These are phyloP conservation scores for Sporodiniella umbellata DNA, from an alignment of 371 early-diverging fungal genomes.

Conservation along the genomic window DNA sequence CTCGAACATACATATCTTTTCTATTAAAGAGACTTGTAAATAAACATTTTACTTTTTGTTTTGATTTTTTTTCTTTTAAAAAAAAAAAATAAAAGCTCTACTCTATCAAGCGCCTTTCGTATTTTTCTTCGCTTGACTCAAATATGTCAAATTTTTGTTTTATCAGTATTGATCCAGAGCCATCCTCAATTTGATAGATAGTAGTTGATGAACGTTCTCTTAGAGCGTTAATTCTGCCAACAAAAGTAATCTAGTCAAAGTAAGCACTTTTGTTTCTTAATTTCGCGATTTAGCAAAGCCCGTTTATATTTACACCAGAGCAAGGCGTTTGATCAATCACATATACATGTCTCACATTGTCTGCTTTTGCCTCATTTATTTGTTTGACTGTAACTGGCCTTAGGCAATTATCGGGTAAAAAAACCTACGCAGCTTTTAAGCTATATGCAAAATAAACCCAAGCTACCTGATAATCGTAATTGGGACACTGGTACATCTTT, in stretches of 20 bases:
- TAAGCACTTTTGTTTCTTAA: background rate
- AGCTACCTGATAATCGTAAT: too few species aligned
- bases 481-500: too few species aligned
- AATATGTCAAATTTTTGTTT: slow-evolving; percentile 55
- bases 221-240: slow-evolving; percentile 61
- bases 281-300: too few species aligned
- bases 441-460: too few species aligned
- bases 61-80: too few species aligned
- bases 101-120: slow-evolving; percentile 15
- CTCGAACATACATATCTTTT: slow-evolving; percentile 60
- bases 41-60: too few species aligned
- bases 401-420: slow-evolving; percentile 28
- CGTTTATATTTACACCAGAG: slow-evolving; percentile 56
- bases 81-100: too few species aligned
- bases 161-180: slow-evolving; percentile 70
- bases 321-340: slow-evolving; percentile 65
- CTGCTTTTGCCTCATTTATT: slow-evolving; percentile 38
- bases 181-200: slow-evolving; percentile 73
- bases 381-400: slow-evolving; percentile 78
- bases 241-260: slow-evolving; percentile 48
- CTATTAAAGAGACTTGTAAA: too few species aligned
- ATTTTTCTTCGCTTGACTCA: slow-evolving; percentile 31
- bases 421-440: too few species aligned
- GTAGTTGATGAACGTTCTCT: slow-evolving; percentile 48
- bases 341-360: slow-evolving; percentile 48